Conservation (phyloP, 2,329 filamentous ascomycete species). For the Chrysoporthe deuterocubensis region DNA sequence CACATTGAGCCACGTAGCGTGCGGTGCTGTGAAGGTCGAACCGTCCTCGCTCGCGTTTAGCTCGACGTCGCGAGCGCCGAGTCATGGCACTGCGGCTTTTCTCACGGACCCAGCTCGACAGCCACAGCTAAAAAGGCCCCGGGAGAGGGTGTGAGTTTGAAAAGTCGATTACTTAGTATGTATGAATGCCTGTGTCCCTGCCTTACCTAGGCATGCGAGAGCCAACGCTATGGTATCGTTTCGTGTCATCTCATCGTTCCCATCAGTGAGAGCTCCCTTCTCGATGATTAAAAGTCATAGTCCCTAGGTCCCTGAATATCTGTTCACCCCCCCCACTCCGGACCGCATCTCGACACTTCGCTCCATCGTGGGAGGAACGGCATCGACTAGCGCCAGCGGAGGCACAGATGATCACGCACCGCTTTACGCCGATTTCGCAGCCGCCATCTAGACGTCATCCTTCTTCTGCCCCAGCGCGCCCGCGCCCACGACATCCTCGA, state of each 20-base stretch:
- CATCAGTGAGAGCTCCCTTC: not conserved
- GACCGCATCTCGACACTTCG: not conserved
- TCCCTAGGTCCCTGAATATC: not conserved
- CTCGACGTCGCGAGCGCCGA: constrained; percentile 20
- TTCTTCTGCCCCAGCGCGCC: constrained; percentile 35
- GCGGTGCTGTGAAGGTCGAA: too few relatives aligned
- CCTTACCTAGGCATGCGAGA: not conserved
- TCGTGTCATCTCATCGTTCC: not conserved
- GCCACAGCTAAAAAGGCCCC: not conserved
- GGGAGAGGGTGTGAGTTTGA: not conserved
- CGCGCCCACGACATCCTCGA: constrained; percentile 64
- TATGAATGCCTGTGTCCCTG: constrained; percentile 1
- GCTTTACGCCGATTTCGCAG: not conserved
- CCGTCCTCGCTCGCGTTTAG: not conserved
- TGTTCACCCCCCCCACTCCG: not conserved
- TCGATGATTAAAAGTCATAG: not conserved
- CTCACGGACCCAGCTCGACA: not conserved
- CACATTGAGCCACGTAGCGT: too few relatives aligned
- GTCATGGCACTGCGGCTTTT: not conserved
- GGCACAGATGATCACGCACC: not conserved
- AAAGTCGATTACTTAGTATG: not conserved
- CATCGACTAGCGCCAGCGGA: not conserved
- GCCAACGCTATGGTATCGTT: constrained; percentile 3
- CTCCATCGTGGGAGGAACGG: not conserved
- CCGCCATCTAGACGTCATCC: constrained; percentile 20